These are phyloP conservation scores for Candida sanyaensis DNA, from an alignment of 1,139 yeast genomes.

Conservation along the genomic window DNA sequence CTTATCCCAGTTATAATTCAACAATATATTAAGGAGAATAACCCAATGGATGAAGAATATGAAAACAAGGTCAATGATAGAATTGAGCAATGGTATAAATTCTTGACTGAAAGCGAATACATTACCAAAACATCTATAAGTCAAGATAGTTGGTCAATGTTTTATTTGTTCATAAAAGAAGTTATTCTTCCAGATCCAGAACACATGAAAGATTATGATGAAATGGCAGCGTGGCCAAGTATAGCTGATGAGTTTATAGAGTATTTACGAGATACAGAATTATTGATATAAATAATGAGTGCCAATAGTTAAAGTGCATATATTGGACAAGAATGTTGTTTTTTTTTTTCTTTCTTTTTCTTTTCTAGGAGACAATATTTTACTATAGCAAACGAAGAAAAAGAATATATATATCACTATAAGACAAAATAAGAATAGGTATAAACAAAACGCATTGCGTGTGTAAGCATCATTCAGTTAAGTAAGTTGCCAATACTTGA, in stretches of 20 bases:
- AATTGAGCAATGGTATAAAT: conserved; percentile 56
- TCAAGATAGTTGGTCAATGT: conserved; percentile 85
- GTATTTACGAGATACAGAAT: conserved; percentile 39
- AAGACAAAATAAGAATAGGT: not conserved
- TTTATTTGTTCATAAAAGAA: conserved; percentile 64
- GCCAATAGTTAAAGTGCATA: too few species aligned
- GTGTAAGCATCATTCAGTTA: conserved; percentile 21
- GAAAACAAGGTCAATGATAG: conserved; percentile 19
- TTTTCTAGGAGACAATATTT: too few species aligned
- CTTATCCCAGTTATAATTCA: conserved; percentile 42
- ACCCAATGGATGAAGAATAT: conserved; percentile 4
- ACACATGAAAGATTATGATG: conserved; percentile 59
- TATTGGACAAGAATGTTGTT: too few species aligned
- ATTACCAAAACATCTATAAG: conserved; percentile 49
- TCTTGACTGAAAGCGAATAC: conserved; percentile 30
- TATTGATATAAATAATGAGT: conserved; percentile 12
- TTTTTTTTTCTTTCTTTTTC: too few species aligned
- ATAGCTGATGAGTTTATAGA: conserved; percentile 84
- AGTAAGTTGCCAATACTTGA: conserved; percentile 45
- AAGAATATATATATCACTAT: not conserved
- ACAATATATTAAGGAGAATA: conserved; percentile 8
- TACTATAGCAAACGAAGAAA: not conserved
- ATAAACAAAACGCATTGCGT: not conserved
- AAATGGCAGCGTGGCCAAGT: conserved; percentile 89
- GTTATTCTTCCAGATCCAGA: conserved; percentile 51